Evolutionary conservation across 2,329 filamentous ascomycete species (phyloP), one percentile per base, ranked within the genome.

Genomic region (Trichoderma asperellum): DNA sequence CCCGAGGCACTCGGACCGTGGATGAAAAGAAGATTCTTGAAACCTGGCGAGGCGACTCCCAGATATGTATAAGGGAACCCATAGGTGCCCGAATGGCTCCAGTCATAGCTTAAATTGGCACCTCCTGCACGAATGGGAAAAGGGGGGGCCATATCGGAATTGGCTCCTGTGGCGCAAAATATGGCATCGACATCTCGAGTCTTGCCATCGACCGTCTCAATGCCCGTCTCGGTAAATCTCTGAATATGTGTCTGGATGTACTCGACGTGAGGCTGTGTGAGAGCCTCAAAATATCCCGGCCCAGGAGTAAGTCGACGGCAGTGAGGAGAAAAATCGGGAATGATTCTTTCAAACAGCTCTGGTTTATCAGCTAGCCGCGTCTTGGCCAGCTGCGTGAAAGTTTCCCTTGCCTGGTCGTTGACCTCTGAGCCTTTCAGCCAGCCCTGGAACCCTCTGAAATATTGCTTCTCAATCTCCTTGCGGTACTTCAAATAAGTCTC

Each of bases 51-150:
- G 0, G 87, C 86, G 0, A 89, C 73, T 0, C 89, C 90, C 7
- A 92, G 80, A 73, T 92, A 93, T 0, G 87, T 90, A 75, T 91
- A 88, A 0, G 91, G 90, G 70, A 88, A 91, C 0, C 88, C 89
- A 70, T 84, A 84, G 24, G 81, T 78, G 0, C 86, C 86, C 49
- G 83, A 84, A 1, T 81, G 81, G 16, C 81, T 82, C 90, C 90
- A 92, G 1, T 86, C 81, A 10, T 82, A 77, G 12, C 81, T 78
- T 1, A 92, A 79, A 68, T 89, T 83, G 10, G 83, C 77, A 2
- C 85, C 87, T 59, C 83, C 78, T 1, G 87, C 85, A 29, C 82
- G 80, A 71, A 92, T 86, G 0, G 87, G 81, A 72, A 92, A 92
- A 0, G 84, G 84, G 0, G 88, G 88, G 0, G 85, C 80, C 77